Base-by-base conservation (phyloP, 2,329 filamentous ascomycete species). In the Aspergillus intermedius region DNA sequence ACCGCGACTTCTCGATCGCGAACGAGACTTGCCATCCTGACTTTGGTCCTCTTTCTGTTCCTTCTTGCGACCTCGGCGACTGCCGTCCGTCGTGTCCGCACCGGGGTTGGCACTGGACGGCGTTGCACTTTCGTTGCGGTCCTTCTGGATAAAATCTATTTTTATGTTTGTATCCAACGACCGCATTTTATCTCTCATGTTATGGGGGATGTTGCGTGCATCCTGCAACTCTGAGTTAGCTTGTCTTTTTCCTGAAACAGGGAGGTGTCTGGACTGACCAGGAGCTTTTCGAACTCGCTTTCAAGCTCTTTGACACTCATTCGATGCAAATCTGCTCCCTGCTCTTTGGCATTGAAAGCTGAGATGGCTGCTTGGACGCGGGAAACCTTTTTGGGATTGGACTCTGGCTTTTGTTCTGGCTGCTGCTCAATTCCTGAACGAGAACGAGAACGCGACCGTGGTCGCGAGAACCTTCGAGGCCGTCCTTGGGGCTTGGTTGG, bases 131-230 rank as follows among this genome's bases (percentile, higher is more conserved):
- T 86, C 86, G 5, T 81, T 82, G 76, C 87, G 88, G 65, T 96
- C 88, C 66, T 95, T 91, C 46, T 86, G 84, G 60, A 97, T 90
- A 60, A 98, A 94, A 63, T 97, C 91, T 64, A 90, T 88, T 71
- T 98, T 98, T 74, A 97, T 91, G 32, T 87, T 86, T 55, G 88
- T 80, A 54, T 88, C 89, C 51, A 98, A 75, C 49, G 84, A 91
- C 42, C 91, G 82, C 90, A 98, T 96, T 72, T 94, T 94, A 68
- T 91, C 89, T 48, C 91, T 80, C 76, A 95, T 90, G 55, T 95
- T 87, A 62, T 94, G 88, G 3, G 91, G 91, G 47, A 97, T 95
- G 61, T 97, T 95, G 54, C 91, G 81, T 15, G 91, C 83, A 65
- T 95, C 89, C 68, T 95, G 66, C 68, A 82, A 19, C 17, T 44